Evolutionary conservation across 2,329 filamentous ascomycete genomes (phyloP).

Genomic region (Westerdykella ornata): DNA sequence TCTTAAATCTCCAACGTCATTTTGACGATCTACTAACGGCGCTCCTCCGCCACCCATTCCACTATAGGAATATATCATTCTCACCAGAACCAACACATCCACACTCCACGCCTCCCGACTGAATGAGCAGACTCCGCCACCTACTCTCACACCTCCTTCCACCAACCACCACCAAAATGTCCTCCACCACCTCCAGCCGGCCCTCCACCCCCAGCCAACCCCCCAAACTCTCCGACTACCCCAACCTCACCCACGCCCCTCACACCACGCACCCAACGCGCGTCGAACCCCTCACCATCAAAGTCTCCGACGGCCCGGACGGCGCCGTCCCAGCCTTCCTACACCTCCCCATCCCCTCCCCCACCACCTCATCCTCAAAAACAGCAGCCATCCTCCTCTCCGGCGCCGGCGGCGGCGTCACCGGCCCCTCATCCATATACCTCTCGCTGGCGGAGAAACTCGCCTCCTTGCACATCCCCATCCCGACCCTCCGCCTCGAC

Average conservation of each 20-base stretch:
- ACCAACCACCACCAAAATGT: neutral
- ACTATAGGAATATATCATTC: too few species aligned
- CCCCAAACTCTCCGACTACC: constrained; percentile 7
- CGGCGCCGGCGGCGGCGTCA: constrained; percentile 37
- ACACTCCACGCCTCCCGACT: too few species aligned
- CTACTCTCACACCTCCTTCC: too few species aligned
- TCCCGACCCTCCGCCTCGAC: constrained; percentile 40
- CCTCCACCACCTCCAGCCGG: neutral
- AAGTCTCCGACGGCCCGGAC: constrained; percentile 11
- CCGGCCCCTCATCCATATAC: constrained; percentile 39
- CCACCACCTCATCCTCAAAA: constrained; percentile 13
- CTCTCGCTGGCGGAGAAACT: constrained; percentile 40
- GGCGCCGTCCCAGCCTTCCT: constrained; percentile 14
- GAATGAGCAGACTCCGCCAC: too few species aligned
- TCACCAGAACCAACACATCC: too few species aligned
- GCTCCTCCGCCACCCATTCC: too few species aligned
- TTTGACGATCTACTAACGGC: too few species aligned
- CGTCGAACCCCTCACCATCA: constrained; percentile 9
- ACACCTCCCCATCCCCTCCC: constrained; percentile 7
- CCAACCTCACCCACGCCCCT: constrained; percentile 9
- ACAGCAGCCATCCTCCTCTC: constrained; percentile 40
- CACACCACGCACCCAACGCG: constrained; percentile 1
- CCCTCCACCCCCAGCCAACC: constrained; percentile 2
- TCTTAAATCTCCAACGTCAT: too few species aligned
- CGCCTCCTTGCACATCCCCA: constrained; percentile 28